Conservation (phyloP, 2,329 filamentous ascomycete species). For the Pezicula carpinea region DNA sequence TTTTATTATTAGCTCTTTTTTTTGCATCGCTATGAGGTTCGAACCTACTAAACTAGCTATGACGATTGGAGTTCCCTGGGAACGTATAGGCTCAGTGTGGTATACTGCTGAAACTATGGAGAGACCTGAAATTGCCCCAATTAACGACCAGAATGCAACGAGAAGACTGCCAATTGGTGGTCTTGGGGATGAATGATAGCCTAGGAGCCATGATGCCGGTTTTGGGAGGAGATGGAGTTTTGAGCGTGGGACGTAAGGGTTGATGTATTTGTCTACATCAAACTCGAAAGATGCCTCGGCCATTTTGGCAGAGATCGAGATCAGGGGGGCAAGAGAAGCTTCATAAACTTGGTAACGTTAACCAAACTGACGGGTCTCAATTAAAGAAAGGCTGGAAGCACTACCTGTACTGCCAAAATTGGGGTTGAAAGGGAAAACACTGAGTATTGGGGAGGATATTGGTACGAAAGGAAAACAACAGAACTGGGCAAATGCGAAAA, state of each 20-base stretch:
- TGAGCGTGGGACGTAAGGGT: constrained; percentile 63
- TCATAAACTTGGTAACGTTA: not conserved
- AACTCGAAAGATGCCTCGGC: constrained; percentile 35
- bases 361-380: too few relatives aligned
- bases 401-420: too few relatives aligned
- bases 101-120: constrained; percentile 54
- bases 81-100: constrained; percentile 45
- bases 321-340: not conserved
- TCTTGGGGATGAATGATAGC: constrained; percentile 44
- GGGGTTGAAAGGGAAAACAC: too few relatives aligned
- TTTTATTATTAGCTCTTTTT: constrained; percentile 2
- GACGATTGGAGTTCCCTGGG: constrained; percentile 52
- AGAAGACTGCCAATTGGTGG: constrained; percentile 50
- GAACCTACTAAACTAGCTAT: constrained; percentile 64
- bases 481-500: too few relatives aligned
- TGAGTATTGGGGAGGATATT: too few relatives aligned
- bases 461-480: too few relatives aligned
- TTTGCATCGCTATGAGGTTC: not conserved
- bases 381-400: too few relatives aligned
- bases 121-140: constrained; percentile 61
- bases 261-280: constrained; percentile 73
- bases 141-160: constrained; percentile 55
- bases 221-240: constrained; percentile 60
- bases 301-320: not conserved
- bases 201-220: constrained; percentile 64